Conservation (phyloP, 495 filamentous ascomycete genomes). For the Neurospora terricola region DNA sequence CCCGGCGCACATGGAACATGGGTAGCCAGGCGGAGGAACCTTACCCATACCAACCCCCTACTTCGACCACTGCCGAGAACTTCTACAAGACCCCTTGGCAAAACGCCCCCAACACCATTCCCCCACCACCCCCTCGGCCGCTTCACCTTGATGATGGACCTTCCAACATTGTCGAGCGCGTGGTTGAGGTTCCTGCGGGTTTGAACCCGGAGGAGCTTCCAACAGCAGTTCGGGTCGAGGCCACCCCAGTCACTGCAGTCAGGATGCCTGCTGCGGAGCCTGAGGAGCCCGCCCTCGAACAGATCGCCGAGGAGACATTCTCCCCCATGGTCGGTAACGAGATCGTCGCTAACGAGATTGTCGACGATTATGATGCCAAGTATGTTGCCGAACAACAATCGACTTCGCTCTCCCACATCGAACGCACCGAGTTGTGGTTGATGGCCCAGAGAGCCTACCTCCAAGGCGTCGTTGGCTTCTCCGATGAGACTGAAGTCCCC, state of each 20-base stretch:
- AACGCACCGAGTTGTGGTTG: slow-evolving; percentile 77
- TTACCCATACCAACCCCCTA: slow-evolving; percentile 38
- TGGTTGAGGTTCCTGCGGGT: slow-evolving; percentile 48
- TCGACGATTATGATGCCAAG: slow-evolving; percentile 58
- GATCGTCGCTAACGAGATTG: slow-evolving; percentile 40
- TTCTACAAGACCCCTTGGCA: slow-evolving; percentile 79
- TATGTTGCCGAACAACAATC: slow-evolving; percentile 59
- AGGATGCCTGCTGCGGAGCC: slow-evolving; percentile 11
- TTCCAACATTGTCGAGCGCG: slow-evolving; percentile 51
- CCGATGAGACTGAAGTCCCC: slow-evolving; percentile 19
- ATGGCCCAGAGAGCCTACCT: slow-evolving; percentile 69
- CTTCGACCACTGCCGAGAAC: slow-evolving; percentile 69
- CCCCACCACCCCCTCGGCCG: slow-evolving; percentile 22
- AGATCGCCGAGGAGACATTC: slow-evolving; percentile 17
- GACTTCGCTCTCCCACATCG: slow-evolving; percentile 54
- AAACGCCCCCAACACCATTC: slow-evolving; percentile 10
- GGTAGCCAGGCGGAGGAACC: slow-evolving; percentile 33
- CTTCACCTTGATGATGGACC: slow-evolving; percentile 21
- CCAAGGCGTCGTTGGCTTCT: slow-evolving; percentile 53
- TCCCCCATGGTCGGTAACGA: slow-evolving; percentile 36
- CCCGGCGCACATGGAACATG: slow-evolving; percentile 67
- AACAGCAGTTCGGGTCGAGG: slow-evolving; percentile 44
- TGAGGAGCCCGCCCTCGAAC: slow-evolving; percentile 13
- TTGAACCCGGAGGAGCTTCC: slow-evolving; percentile 48
- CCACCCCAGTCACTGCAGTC: slow-evolving; percentile 22